Base-by-base conservation (phyloP, 306 rosid species). In the Vicia sativa region DNA sequence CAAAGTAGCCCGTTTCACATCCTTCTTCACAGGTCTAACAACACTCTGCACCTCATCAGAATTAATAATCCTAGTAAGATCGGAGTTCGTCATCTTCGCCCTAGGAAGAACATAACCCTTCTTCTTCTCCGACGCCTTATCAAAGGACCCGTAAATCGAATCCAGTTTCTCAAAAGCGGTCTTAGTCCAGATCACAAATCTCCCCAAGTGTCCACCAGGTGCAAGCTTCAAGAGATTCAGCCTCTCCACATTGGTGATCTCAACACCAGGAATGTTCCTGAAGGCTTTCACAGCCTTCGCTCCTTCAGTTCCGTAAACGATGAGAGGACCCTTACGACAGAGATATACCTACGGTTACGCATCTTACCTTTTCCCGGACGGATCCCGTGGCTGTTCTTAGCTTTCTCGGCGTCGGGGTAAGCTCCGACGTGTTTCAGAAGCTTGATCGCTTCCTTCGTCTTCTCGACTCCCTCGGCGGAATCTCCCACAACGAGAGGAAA, bases 121-220 rank as follows among this genome's bases (percentile, higher is more conserved):
- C 85, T 92, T 92, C 89, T 85, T 87, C 83, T 84, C 90, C 0
- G 95, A 87, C 0, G 67, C 9, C 84, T 81, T 92, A 5, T 92
- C 96, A 9, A 92, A 89, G 0, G 97, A 80, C 0, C 97, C 96
- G 11, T 92, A 92, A 11, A 92, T 84, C 0, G 97, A 89, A 31
- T 92, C 97, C 0, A 92, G 76, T 72, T 87, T 92, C 90, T 92
- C 96, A n/a, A 92, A 84, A 15, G 97, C 96, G 5, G 90, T 77
- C 34, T 89, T 87, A 0, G 96, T 92, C 97, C 97, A 92, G 43
- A 92, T 76, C 9, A 92, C 90, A 4, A 91, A 87, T 72, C 97
- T 78, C 0, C 96, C 96, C 0, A 91, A 83, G 63, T 91, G 97
- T 9, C 97, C 97, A 45, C 95, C 97, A 0, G 97, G 97, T 0